These are phyloP conservation scores for Emergomyces pasteurianus DNA, from an alignment of 2,329 filamentous ascomycete species.

Conservation along the genomic window DNA sequence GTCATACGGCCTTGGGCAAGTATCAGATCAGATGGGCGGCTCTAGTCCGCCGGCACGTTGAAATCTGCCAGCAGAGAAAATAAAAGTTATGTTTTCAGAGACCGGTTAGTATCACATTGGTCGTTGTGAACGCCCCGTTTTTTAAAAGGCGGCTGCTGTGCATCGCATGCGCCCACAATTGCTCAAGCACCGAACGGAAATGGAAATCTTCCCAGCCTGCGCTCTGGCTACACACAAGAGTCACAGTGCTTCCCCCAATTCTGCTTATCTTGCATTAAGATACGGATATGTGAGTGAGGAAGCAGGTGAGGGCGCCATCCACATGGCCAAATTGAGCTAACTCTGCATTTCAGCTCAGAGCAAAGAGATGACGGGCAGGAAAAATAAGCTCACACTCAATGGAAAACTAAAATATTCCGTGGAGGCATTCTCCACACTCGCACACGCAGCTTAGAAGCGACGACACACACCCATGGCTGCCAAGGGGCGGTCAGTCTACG, in stretches of 20 bases:
- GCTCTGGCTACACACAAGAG: neutral
- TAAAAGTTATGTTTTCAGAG: neutral
- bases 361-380: neutral
- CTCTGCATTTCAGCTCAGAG: neutral
- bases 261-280: neutral
- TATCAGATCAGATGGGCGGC: neutral
- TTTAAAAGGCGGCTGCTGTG: neutral
- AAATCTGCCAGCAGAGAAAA: neutral
- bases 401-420: neutral
- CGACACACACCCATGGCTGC: neutral
- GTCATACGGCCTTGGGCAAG: neutral
- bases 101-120: neutral
- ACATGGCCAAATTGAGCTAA: neutral
- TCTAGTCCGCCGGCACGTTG: neutral
- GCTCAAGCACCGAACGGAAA: neutral
- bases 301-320: neutral
- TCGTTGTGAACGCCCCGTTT: neutral
- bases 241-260: neutral
- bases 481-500: neutral
- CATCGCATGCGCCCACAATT: neutral
- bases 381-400: neutral
- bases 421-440: no score
- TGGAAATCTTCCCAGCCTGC: neutral
- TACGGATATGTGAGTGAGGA: neutral
- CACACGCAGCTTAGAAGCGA: neutral